These are phyloP conservation scores for Amanita muscaria DNA, from an alignment of 768 basidiomycete species.

Conservation along the genomic window DNA sequence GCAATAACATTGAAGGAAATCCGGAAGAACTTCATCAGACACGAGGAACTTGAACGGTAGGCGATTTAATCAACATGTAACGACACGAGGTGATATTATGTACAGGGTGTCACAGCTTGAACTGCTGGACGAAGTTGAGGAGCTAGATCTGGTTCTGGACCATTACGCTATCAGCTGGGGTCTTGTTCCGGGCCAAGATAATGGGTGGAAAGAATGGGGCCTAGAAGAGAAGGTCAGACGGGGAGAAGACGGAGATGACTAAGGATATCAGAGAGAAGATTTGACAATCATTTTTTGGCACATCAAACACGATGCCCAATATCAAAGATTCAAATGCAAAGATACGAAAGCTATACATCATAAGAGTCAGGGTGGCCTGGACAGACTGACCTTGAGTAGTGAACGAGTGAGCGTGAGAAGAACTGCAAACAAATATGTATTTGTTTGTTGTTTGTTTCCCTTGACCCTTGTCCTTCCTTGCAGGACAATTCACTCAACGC, in stretches of 20 bases:
- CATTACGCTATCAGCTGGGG: constrained; percentile 91
- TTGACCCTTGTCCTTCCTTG: constrained; percentile 34
- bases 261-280: constrained; percentile 10
- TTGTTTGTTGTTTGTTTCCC: constrained; percentile 20
- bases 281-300: constrained; percentile 1
- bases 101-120: constrained; percentile 72
- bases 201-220: constrained; percentile 27
- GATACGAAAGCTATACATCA: neutral
- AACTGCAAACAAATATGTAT: constrained; percentile 8
- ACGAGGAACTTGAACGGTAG: constrained; percentile 54
- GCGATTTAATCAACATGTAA: constrained; percentile 12
- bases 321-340: neutral
- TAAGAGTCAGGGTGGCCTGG: neutral
- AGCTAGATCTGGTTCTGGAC: constrained; percentile 78
- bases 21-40: constrained; percentile 37
- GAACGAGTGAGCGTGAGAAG: constrained; percentile 12
- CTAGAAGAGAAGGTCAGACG: constrained; percentile 15
- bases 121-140: constrained; percentile 89
- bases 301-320: too few species aligned
- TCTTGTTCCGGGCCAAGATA: constrained; percentile 15
- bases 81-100: neutral
- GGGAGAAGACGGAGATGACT: neutral
- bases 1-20: constrained; percentile 68
- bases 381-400: neutral
- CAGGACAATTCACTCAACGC: constrained; percentile 28